phyloP scores from a whole-genome alignment of 2,329 filamentous ascomycete species.

The Alternaria metachromatica region DNA sequence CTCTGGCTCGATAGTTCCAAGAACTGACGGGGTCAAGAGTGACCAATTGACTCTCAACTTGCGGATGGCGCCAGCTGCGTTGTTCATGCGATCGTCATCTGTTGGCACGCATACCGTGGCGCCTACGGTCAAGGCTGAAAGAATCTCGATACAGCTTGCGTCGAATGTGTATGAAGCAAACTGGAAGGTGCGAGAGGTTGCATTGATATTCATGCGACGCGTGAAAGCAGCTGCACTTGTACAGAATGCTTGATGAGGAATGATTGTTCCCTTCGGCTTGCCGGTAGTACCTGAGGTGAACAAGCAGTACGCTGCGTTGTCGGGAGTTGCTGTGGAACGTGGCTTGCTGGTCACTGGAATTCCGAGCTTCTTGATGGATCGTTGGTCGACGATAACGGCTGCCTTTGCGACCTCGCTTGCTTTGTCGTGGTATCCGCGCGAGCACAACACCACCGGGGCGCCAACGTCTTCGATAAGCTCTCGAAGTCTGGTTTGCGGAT shows the following conservation, averaged over 20 bases:
- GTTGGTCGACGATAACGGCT: slow-evolving; percentile 44
- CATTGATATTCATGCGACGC: slow-evolving; percentile 52
- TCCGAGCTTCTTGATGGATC: slow-evolving; percentile 49
- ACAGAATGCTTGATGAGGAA: slow-evolving; percentile 66
- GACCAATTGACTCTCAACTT: slow-evolving; percentile 38
- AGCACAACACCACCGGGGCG: slow-evolving; percentile 39
- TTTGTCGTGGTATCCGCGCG: slow-evolving; percentile 24
- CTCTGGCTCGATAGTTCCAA: slow-evolving; percentile 51
- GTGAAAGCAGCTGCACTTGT: slow-evolving; percentile 50
- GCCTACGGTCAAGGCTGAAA: slow-evolving; percentile 59
- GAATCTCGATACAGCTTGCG: slow-evolving; percentile 62
- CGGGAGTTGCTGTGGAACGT: slow-evolving; percentile 46
- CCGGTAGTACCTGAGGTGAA: slow-evolving; percentile 56
- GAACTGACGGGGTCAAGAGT: slow-evolving; percentile 41
- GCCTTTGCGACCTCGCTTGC: slow-evolving; percentile 31
- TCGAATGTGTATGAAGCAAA: slow-evolving; percentile 62
- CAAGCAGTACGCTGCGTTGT: slow-evolving; percentile 65
- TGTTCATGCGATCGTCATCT: slow-evolving; percentile 61
- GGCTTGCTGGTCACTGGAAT: slow-evolving; percentile 46
- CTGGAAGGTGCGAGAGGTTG: slow-evolving; percentile 63
- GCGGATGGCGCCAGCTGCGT: slow-evolving; percentile 54
- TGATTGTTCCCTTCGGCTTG: slow-evolving; percentile 66
- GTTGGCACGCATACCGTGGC: slow-evolving; percentile 63
- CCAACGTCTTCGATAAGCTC: slow-evolving; percentile 43
- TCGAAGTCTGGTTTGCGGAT: slow-evolving; percentile 45